Evolutionary conservation across 495 filamentous ascomycete genomes (phyloP).

Genomic region (Poronia punctata): DNA sequence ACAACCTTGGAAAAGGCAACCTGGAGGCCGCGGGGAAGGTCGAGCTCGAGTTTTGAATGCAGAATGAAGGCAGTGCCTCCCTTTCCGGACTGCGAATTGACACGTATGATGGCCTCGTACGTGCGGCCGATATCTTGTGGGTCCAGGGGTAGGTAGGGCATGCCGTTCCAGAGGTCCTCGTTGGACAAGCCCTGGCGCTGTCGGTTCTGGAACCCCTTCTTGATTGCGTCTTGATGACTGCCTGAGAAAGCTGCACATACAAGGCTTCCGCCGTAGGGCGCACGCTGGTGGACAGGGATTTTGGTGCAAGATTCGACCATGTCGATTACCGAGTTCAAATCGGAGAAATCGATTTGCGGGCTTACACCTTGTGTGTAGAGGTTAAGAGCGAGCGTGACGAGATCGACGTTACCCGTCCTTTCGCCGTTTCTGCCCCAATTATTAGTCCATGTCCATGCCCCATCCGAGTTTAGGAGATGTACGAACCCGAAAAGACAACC

Average conservation of each 20-base stretch:
- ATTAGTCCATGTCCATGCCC: too few species aligned
- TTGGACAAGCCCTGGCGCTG: conserved; percentile 37
- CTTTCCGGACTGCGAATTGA: conserved; percentile 95
- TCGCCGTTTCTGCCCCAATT: too few species aligned
- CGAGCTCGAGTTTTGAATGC: conserved; percentile 77
- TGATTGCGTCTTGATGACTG: conserved; percentile 11
- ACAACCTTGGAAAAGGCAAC: conserved; percentile 86
- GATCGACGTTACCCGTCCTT: conserved; percentile 16
- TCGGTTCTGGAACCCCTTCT: conserved; percentile 4
- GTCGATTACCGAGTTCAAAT: background rate
- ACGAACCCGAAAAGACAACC: conserved; percentile 16
- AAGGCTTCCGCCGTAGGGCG: conserved; percentile 15
- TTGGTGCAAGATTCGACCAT: background rate
- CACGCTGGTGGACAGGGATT: background rate
- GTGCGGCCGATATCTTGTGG: conserved; percentile 90
- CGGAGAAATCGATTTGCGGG: conserved; percentile 2
- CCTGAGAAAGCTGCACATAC: background rate
- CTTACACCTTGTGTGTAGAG: conserved; percentile 14
- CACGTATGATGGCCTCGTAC: conserved; percentile 95
- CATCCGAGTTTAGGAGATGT: too few species aligned
- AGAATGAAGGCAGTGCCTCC: conserved; percentile 95
- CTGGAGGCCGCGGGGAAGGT: conserved; percentile 88
- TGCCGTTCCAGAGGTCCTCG: conserved; percentile 55
- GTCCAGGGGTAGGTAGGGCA: conserved; percentile 92
- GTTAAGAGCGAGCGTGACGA: conserved; percentile 15